Percentiles rank a stretch among this genome's conserved stretches.
phyloP scores from a whole-genome alignment of 148 eudicot genomes.

The Fallopia convolvulus region DNA sequence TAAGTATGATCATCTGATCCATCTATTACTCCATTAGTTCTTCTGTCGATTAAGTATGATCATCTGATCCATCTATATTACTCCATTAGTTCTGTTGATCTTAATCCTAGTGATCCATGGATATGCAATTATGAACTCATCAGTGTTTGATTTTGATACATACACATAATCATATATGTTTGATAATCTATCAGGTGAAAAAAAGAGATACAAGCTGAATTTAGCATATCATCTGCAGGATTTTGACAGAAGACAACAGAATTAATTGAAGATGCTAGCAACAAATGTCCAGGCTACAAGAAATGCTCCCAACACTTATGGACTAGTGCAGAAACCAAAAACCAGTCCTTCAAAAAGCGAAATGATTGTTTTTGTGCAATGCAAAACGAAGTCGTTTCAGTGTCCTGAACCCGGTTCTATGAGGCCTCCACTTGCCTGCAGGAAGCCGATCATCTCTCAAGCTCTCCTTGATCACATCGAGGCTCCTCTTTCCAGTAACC shows the following conservation, averaged over 20 bases:
- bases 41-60: not conserved
- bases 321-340: not conserved
- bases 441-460: not conserved
- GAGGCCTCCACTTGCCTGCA: not conserved
- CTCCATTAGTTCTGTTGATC: not conserved
- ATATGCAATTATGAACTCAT: not conserved
- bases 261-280: not conserved
- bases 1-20: not conserved
- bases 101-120: slow-evolving; percentile 1
- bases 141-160: too few species aligned
- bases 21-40: too few species aligned
- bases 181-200: not conserved
- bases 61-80: not conserved
- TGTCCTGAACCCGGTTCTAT: not conserved
- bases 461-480: slow-evolving; percentile 2
- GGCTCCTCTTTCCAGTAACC: slow-evolving; percentile 9
- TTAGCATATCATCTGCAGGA: not conserved
- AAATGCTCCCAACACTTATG: not conserved
- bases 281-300: not conserved
- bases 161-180: too few species aligned
- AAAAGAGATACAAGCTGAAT: not conserved
- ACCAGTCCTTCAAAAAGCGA: not conserved
- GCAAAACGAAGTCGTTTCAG: slow-evolving; percentile 6
- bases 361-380: not conserved
- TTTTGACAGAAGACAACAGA: not conserved